Evolutionary conservation across 768 basidiomycete genomes (phyloP).

Genomic region (Lentinula lateritia): DNA sequence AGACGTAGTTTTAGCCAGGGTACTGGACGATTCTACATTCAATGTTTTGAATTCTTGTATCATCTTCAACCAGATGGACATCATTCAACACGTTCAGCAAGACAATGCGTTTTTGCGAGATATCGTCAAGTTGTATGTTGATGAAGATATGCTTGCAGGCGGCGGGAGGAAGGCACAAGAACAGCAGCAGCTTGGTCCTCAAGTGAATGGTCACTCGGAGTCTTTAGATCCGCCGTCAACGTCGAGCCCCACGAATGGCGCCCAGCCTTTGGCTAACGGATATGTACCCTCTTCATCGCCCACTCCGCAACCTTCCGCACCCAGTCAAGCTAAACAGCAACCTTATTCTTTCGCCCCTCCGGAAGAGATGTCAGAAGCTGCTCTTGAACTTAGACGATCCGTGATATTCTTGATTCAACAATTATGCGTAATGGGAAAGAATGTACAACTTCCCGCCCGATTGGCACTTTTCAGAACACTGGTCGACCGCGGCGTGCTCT

Average conservation of each 20-base stretch:
- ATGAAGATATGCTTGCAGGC: slow-evolving; percentile 56
- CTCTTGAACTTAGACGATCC: slow-evolving; percentile 58
- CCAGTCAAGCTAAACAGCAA: slow-evolving; percentile 11
- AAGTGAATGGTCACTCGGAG: slow-evolving; percentile 32
- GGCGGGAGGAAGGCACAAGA: slow-evolving; percentile 27
- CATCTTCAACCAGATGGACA: slow-evolving; percentile 99
- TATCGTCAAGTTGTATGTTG: slow-evolving; percentile 71
- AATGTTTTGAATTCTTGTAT: slow-evolving; percentile 96
- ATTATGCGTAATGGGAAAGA: slow-evolving; percentile 93
- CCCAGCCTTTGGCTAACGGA: slow-evolving; percentile 17
- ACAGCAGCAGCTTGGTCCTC: slow-evolving; percentile 10
- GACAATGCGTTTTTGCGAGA: slow-evolving; percentile 73
- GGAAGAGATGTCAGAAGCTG: slow-evolving; percentile 49
- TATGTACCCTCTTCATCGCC: slow-evolving; percentile 7
- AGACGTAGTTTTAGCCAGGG: slow-evolving; percentile 94
- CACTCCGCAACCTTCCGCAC: slow-evolving; percentile 8
- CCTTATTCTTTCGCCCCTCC: slow-evolving; percentile 52
- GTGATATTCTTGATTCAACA: slow-evolving; percentile 88
- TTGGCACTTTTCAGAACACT: slow-evolving; percentile 82
- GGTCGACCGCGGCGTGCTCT: slow-evolving; percentile 83
- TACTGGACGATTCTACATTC: slow-evolving; percentile 94
- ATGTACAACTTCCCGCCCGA: slow-evolving; percentile 85
- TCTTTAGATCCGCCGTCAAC: slow-evolving; percentile 18
- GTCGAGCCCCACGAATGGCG: slow-evolving; percentile 26
- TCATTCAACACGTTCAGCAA: slow-evolving; percentile 83